Conservation (phyloP, 2,329 filamentous ascomycete species). For the Fusarium cyanostomum region DNA sequence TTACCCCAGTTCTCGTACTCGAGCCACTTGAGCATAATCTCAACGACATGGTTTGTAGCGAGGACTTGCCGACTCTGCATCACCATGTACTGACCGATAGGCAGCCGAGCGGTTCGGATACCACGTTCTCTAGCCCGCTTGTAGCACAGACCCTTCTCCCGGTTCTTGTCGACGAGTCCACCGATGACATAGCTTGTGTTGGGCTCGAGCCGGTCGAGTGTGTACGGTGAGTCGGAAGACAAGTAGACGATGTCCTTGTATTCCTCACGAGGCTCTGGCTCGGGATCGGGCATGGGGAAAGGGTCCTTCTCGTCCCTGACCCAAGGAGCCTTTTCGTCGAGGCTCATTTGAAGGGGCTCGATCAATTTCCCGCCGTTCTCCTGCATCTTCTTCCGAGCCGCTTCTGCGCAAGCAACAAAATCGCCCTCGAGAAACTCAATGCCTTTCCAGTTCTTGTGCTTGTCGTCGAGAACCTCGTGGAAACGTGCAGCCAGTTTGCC, state of each 20-base stretch:
- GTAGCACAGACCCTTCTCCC: conserved; percentile 95
- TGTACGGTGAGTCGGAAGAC: conserved; percentile 89
- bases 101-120: conserved; percentile 88
- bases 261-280: conserved; percentile 46
- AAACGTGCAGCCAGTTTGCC: conserved; percentile 81
- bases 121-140: conserved; percentile 77
- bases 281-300: conserved; percentile 47
- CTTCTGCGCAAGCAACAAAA: conserved; percentile 73
- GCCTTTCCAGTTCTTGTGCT: conserved; percentile 82
- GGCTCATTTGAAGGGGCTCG: conserved; percentile 62
- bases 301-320: conserved; percentile 46
- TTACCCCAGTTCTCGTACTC: conserved; percentile 90
- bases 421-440: conserved; percentile 78
- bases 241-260: conserved; percentile 78
- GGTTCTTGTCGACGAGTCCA: conserved; percentile 94
- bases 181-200: conserved; percentile 94
- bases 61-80: conserved; percentile 89
- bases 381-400: conserved; percentile 75
- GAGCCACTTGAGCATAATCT: conserved; percentile 95
- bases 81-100: conserved; percentile 93
- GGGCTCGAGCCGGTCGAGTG: conserved; percentile 82
- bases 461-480: conserved; percentile 75
- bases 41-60: conserved; percentile 93
- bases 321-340: conserved; percentile 45
- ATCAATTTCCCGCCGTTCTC: conserved; percentile 64